A percentile compares a stretch with the other conserved stretches of the same genome.
phyloP scores from a whole-genome alignment of 1,284 basidiomycete genomes.

The Cryptococcus sp. region DNA sequence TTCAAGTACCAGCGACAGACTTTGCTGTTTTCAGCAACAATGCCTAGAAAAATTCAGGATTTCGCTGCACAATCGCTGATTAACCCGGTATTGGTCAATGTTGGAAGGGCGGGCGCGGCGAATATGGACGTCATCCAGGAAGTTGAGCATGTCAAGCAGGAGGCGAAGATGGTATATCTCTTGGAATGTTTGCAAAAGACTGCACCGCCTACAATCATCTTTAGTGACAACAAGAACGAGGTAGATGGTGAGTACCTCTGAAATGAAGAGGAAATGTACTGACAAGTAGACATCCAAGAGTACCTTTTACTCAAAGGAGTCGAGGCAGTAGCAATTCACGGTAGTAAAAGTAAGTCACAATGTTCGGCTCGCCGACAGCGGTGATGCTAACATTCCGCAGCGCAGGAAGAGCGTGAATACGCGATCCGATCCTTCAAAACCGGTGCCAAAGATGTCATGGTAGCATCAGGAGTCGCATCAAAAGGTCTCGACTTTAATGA shows the following conservation, averaged over 20 bases:
- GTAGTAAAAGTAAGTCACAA: constrained; percentile 73
- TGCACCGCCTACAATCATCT: constrained; percentile 94
- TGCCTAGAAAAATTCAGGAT: constrained; percentile 98
- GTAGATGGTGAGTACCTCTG: constrained; percentile 73
- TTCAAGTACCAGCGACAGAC: constrained; percentile 98
- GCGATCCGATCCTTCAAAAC: constrained; percentile 97
- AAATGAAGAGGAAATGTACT: too few relatives aligned
- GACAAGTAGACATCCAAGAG: constrained; percentile 85
- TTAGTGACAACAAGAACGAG: constrained; percentile 99
- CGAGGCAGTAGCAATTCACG: constrained; percentile 97
- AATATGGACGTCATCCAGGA: constrained; percentile 95
- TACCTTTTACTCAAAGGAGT: constrained; percentile 94
- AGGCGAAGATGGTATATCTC: constrained; percentile 98
- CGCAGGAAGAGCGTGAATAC: constrained; percentile 97
- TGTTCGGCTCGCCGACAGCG: not conserved
- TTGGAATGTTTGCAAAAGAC: constrained; percentile 98
- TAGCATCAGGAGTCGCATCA: constrained; percentile 93
- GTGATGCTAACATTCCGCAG: constrained; percentile 49
- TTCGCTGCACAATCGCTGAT: constrained; percentile 95
- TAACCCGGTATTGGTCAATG: constrained; percentile 89
- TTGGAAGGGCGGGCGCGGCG: constrained; percentile 95
- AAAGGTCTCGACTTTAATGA: constrained; percentile 98
- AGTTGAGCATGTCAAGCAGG: constrained; percentile 98
- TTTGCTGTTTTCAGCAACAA: constrained; percentile 94
- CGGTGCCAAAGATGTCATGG: constrained; percentile 98